Conservation (phyloP, 768 basidiomycete genomes). For the Clathrus columnatus region DNA sequence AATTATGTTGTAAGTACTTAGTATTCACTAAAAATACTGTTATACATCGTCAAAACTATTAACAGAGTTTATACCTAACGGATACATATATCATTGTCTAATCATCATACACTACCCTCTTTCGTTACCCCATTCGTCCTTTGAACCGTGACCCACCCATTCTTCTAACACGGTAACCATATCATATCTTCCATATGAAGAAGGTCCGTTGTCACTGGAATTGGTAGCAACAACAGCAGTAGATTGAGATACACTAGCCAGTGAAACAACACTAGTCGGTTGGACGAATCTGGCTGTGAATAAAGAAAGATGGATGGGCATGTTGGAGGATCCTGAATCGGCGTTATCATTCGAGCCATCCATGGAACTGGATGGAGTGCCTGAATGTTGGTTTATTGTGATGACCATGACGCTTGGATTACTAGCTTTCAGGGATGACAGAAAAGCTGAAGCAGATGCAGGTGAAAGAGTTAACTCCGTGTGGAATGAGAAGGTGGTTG, state of each 20-base stretch:
- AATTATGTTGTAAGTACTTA: too few relatives aligned
- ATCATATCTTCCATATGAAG: background rate
- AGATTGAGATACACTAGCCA: background rate
- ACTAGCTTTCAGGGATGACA: conserved; percentile 28
- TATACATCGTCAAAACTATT: too few relatives aligned
- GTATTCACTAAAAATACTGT: too few relatives aligned
- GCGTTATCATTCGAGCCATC: background rate
- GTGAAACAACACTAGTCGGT: background rate
- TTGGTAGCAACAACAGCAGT: background rate
- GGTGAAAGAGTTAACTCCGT: conserved; percentile 37
- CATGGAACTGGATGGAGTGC: background rate
- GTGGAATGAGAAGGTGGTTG: conserved; percentile 22
- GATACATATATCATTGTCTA: too few relatives aligned
- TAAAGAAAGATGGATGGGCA: background rate
- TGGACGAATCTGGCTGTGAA: background rate
- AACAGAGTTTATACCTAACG: too few relatives aligned
- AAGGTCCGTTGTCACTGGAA: background rate
- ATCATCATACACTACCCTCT: too few relatives aligned
- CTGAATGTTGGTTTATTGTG: background rate
- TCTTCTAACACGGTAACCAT: conserved; percentile 1
- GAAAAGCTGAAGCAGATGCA: conserved; percentile 31
- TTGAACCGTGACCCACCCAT: too few relatives aligned
- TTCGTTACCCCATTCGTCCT: too few relatives aligned
- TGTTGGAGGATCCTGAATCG: background rate
- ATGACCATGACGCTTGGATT: conserved; percentile 1